Conservation (phyloP, 495 filamentous ascomycete species). For the Astrothelium macrocarpum region DNA sequence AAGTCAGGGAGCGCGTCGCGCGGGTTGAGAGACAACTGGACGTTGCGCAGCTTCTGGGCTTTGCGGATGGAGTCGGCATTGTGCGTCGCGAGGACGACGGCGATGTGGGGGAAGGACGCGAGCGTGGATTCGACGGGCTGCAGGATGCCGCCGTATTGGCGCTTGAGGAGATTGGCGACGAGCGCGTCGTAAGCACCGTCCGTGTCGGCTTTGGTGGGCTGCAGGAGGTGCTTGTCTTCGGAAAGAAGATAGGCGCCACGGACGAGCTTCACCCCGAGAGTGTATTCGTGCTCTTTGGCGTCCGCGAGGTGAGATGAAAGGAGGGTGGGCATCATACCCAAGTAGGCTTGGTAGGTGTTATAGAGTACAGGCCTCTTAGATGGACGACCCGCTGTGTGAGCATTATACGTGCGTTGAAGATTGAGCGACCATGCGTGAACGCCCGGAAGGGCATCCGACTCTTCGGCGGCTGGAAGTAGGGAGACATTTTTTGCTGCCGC, state of each 20-base stretch:
- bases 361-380: conserved; percentile 52
- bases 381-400: conserved; percentile 38
- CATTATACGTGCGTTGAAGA: conserved; percentile 74
- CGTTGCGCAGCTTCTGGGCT: conserved; percentile 50
- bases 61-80: conserved; percentile 72
- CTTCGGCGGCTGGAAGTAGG: conserved; percentile 86
- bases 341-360: conserved; percentile 75
- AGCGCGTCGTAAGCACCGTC: conserved; percentile 56
- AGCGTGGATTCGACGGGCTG: conserved; percentile 31
- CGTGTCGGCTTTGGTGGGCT: conserved; percentile 75
- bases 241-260: conserved; percentile 79
- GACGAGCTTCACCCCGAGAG: conserved; percentile 83
- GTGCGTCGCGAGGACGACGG: conserved; percentile 81
- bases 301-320: conserved; percentile 57
- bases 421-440: conserved; percentile 77
- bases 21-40: conserved; percentile 36
- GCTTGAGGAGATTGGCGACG: conserved; percentile 44
- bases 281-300: conserved; percentile 60
- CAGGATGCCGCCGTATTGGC: conserved; percentile 42
- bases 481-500: conserved; percentile 60
- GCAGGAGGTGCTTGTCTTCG: conserved; percentile 70
- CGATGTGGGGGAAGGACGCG: conserved; percentile 48
- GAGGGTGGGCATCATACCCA: conserved; percentile 57
- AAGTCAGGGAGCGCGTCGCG: conserved; percentile 44
- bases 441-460: conserved; percentile 66